These are phyloP conservation scores for Lentinula sp. DNA, from an alignment of 768 basidiomycete genomes.

Conservation along the genomic window DNA sequence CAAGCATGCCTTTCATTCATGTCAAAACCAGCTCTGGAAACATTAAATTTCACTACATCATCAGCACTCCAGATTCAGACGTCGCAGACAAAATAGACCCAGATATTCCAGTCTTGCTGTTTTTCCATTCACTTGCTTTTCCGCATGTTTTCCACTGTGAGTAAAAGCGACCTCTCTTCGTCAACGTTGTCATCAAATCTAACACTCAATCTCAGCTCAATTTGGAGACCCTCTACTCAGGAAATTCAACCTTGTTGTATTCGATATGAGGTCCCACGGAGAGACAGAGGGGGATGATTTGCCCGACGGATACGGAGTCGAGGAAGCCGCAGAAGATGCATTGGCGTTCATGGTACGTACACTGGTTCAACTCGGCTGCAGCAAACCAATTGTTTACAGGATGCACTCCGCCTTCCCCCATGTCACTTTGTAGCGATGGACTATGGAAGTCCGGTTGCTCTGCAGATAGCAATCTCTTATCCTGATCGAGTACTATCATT, in stretches of 20 bases:
- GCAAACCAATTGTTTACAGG: constrained; percentile 10
- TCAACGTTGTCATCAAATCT: neutral
- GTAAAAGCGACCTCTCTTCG: constrained; percentile 8
- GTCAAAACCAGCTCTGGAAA: neutral
- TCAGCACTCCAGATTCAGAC: constrained; percentile 28
- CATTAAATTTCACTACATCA: constrained; percentile 23
- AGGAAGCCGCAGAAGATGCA: constrained; percentile 21
- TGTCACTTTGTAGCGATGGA: constrained; percentile 22
- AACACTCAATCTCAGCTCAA: constrained; percentile 19
- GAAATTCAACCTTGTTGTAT: constrained; percentile 23
- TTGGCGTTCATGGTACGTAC: constrained; percentile 19
- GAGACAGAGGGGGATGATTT: constrained; percentile 15
- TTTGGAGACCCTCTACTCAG: constrained; percentile 25
- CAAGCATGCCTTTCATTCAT: neutral
- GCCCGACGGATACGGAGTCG: constrained; percentile 14
- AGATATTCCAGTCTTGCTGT: constrained; percentile 29
- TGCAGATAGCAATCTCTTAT: constrained; percentile 18
- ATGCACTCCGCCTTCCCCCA: constrained; percentile 20
- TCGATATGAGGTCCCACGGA: constrained; percentile 22
- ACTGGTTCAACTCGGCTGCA: no score
- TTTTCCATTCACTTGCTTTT: constrained; percentile 30
- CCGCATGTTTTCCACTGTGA: constrained; percentile 29
- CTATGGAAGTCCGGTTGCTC: constrained; percentile 17
- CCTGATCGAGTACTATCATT: constrained; percentile 20
- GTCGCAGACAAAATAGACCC: constrained; percentile 24